Evolutionary conservation across 2,329 filamentous ascomycete genomes (phyloP).

Genomic region (Aspergillus carbonarius): DNA sequence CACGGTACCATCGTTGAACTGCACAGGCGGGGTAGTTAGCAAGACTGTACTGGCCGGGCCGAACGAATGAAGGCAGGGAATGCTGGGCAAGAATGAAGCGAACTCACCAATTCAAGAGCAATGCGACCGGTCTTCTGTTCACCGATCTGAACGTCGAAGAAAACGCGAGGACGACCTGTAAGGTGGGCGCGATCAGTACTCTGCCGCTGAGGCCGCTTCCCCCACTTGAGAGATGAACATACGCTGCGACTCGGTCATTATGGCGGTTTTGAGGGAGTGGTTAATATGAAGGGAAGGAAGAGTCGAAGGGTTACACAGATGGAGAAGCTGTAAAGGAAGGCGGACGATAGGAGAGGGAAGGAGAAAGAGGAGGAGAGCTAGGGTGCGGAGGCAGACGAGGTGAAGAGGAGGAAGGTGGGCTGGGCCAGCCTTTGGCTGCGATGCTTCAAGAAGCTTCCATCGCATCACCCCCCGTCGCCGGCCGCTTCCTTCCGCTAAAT

Average conservation of each 20-base stretch:
- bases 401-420: constrained; percentile 4
- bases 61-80: not conserved
- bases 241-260: constrained; percentile 41
- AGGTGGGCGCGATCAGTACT: constrained; percentile 14
- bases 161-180: constrained; percentile 72
- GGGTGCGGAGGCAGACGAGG: not conserved
- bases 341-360: not conserved
- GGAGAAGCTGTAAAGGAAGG: not conserved
- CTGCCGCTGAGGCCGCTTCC: constrained; percentile 14
- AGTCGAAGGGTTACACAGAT: not conserved
- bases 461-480: constrained; percentile 13
- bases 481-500: not conserved
- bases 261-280: constrained; percentile 4
- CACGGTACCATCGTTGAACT: constrained; percentile 51
- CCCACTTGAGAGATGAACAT: constrained; percentile 26
- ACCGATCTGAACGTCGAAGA: constrained; percentile 88
- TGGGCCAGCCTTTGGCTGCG: constrained; percentile 13
- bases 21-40: constrained; percentile 18
- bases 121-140: constrained; percentile 72
- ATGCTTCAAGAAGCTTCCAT: constrained; percentile 46
- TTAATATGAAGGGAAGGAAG: constrained; percentile 12
- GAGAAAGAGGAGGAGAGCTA: constrained; percentile 12
- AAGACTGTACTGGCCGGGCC: not conserved
- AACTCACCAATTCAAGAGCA: constrained; percentile 75
- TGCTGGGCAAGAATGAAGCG: not conserved